These are phyloP conservation scores for Moricandia arvensis DNA, from an alignment of 345 rosid genomes.

Conservation along the genomic window DNA sequence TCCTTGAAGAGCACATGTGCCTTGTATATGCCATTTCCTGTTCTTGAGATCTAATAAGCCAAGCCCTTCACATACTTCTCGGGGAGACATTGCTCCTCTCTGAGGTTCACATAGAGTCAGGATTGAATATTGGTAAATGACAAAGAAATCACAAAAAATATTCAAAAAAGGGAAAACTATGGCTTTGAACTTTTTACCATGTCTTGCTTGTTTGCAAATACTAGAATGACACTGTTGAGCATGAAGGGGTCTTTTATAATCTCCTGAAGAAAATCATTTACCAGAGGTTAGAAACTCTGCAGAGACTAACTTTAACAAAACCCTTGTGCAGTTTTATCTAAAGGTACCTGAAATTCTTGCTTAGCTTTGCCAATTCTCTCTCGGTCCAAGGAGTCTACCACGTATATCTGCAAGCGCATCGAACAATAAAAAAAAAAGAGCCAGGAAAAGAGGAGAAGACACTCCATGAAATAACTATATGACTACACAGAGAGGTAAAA, in stretches of 20 bases:
- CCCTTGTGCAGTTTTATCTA: not conserved
- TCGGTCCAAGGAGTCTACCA: slow-evolving; percentile 96
- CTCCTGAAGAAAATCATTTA: slow-evolving; percentile 46
- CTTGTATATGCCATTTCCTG: slow-evolving; percentile 99
- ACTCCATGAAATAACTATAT: not conserved
- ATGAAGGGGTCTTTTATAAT: slow-evolving; percentile 95
- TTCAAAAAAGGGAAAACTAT: not conserved
- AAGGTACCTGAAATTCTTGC: slow-evolving; percentile 76
- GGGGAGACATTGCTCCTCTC: slow-evolving; percentile 99
- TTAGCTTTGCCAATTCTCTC: slow-evolving; percentile 94
- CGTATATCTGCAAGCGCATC: slow-evolving; percentile 66
- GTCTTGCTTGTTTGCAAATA: slow-evolving; percentile 99
- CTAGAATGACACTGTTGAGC: slow-evolving; percentile 91
- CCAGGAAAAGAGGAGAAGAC: not conserved
- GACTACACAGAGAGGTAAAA: not conserved
- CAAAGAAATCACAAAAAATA: not conserved
- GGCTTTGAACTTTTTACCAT: slow-evolving; percentile 58
- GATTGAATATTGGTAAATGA: not conserved
- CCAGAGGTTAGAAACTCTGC: slow-evolving; percentile 29
- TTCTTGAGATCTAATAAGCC: slow-evolving; percentile 91
- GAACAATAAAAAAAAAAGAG: not conserved
- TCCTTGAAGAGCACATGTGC: slow-evolving; percentile 92
- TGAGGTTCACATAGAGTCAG: slow-evolving; percentile 26
- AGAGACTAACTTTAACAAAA: slow-evolving; percentile 3
- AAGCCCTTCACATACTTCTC: slow-evolving; percentile 88